These are phyloP conservation scores for Taphrina confusa DNA, from an alignment of 1,139 yeast species.

Conservation along the genomic window DNA sequence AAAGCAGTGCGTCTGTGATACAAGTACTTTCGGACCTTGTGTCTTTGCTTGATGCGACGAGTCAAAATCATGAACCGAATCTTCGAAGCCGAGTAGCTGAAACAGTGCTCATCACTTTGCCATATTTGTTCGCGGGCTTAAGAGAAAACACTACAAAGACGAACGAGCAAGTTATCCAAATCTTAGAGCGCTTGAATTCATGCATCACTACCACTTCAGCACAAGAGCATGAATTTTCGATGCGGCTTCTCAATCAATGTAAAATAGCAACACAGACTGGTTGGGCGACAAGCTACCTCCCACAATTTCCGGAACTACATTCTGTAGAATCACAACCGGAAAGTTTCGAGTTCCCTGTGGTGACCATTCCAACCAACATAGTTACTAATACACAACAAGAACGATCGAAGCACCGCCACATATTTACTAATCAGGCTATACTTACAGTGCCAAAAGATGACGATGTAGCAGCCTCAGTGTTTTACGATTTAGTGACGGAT, in stretches of 20 bases:
- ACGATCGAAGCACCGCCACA: conserved; percentile 42
- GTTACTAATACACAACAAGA: not conserved
- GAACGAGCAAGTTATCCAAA: not conserved
- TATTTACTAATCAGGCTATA: conserved; percentile 56
- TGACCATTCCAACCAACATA: not conserved
- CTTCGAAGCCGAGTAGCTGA: conserved; percentile 58
- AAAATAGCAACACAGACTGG: not conserved
- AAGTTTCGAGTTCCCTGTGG: not conserved
- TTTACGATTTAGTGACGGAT: conserved; percentile 76
- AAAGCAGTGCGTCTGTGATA: conserved; percentile 51
- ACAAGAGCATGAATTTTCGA: not conserved
- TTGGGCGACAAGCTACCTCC: conserved; percentile 1
- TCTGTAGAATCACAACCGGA: not conserved
- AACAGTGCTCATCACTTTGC: conserved; percentile 57
- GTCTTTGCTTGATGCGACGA: conserved; percentile 54
- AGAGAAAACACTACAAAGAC: not conserved
- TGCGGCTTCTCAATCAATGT: not conserved
- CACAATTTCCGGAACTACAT: not conserved
- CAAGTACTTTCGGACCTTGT: conserved; percentile 60
- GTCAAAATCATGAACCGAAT: conserved; percentile 44
- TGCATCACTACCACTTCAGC: not conserved
- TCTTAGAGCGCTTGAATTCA: not conserved
- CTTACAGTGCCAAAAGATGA: conserved; percentile 73
- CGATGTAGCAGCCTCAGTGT: conserved; percentile 61
- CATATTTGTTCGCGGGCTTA: conserved; percentile 50